phyloP scores from a whole-genome alignment of 2,329 filamentous ascomycete species.

The Rosellinia necatrix region DNA sequence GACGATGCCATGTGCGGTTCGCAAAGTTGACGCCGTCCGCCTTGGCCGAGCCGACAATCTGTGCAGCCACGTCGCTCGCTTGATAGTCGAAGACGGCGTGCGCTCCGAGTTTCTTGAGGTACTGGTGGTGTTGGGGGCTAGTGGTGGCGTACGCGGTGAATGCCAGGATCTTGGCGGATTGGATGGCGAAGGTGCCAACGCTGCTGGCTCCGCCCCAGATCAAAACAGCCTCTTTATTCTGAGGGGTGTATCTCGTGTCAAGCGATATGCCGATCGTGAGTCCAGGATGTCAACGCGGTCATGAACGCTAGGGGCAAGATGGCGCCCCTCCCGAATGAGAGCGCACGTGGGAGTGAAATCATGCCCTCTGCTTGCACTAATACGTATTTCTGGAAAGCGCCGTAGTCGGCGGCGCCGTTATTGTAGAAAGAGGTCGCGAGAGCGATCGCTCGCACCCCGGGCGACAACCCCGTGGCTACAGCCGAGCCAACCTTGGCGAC shows the following conservation, averaged over 20 bases:
- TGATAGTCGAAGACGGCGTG: not conserved
- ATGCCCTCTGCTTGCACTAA: not conserved
- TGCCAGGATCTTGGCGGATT: not conserved
- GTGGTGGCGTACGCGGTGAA: not conserved
- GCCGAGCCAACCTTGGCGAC: not conserved
- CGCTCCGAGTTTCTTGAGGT: not conserved
- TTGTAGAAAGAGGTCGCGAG: not conserved
- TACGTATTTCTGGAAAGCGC: not conserved
- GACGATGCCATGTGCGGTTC: not conserved
- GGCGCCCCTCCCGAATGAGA: not conserved
- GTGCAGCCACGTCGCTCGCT: not conserved
- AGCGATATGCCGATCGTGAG: not conserved
- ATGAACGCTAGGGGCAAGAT: not conserved
- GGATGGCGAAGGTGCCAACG: slow-evolving; percentile 1
- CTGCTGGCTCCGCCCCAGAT: slow-evolving; percentile 4
- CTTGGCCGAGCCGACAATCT: not conserved
- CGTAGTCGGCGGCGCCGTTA: not conserved
- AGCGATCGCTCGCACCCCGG: not conserved
- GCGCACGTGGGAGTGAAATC: not conserved
- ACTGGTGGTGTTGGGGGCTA: not conserved
- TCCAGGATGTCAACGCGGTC: slow-evolving; percentile 1
- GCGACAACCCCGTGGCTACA: not conserved
- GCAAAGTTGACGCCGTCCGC: not conserved
- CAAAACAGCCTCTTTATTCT: not conserved
- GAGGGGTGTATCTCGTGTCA: not conserved